Base-by-base conservation (phyloP, 352 stramenopile species). In the Phytophthora aleatoria region DNA sequence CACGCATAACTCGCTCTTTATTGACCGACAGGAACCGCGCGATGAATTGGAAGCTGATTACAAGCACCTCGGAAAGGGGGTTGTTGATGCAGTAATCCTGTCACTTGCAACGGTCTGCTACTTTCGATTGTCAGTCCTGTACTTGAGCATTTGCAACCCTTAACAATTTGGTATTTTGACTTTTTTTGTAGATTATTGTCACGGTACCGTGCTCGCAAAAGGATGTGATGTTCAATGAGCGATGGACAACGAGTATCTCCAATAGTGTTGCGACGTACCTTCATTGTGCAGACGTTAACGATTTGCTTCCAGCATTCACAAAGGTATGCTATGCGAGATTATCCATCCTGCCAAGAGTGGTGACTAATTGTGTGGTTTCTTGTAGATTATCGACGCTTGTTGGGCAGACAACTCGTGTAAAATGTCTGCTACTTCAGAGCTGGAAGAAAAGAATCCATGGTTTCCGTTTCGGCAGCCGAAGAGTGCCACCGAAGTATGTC, bases 401-500 rank as follows among this genome's bases (percentile, higher is more conserved):
- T 74, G 35, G 61, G 28, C n/a, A 15, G n/a, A 61, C 15, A 10
- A 20, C 33, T 43, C 12, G 3, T 10, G 12, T 38, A 26, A 31
- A 15, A 5, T 35, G 16, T 31, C 15, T 43, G 5, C 38, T 13
- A 28, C 13, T 5, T 16, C 31, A 52, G 33, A 67, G n/a, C 1
- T 26, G 28, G 55, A 71, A 56, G 42, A 52, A 54, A 45, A 38
- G 3, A 48, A 49, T 15, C 39, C 67, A 50, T 90, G 81, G 81
- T 74, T 85, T 8, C 81, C 79, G 5, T 84, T 88, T 62, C 67
- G 79, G n/a, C 61, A 72, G 24, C 42, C 54, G 1, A 73, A 66
- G 24, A 31, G 38, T 15, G 5, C 42, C 3, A 39, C 49, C 3
- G 31, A 61, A 12, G 60, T 74, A 5, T 53, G 50, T 10, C 28